Conservation (phyloP, 177 flowering plant species). For the Telopea speciosissima region DNA sequence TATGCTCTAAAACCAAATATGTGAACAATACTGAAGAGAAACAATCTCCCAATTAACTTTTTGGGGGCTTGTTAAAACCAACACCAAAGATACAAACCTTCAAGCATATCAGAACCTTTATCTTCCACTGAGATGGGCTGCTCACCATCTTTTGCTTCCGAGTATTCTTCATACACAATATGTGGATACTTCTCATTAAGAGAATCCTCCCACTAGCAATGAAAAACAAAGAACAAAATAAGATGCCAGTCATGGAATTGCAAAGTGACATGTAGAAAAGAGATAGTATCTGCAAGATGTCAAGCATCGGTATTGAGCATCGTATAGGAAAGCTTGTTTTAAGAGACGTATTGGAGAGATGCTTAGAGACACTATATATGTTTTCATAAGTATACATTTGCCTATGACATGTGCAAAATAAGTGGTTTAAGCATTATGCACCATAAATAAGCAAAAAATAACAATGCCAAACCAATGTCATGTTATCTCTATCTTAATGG, state of each 20-base stretch:
- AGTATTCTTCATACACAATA: conserved; percentile 73
- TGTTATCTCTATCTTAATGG: no score
- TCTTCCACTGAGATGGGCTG: conserved; percentile 28
- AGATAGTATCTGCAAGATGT: neutral
- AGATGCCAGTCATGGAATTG: conserved; percentile 4
- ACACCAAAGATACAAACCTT: conserved; percentile 49
- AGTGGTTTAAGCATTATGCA: no score
- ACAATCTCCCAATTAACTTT: neutral
- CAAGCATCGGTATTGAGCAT: no score
- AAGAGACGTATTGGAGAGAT: no score
- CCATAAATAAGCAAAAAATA: no score
- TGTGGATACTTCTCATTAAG: conserved; percentile 83
- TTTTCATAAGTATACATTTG: no score
- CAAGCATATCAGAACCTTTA: conserved; percentile 48
- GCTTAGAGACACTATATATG: no score
- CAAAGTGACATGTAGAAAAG: neutral
- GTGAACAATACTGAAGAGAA: neutral
- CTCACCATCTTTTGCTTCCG: conserved; percentile 50
- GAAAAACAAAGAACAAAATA: neutral
- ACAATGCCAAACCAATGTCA: no score
- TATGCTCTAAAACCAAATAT: neutral
- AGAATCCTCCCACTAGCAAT: conserved; percentile 70
- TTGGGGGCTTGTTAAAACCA: neutral
- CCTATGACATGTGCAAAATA: no score
- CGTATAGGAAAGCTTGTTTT: no score